phyloP scores from a whole-genome alignment of 2,329 filamentous ascomycete species.

The Trichoderma sp. region DNA sequence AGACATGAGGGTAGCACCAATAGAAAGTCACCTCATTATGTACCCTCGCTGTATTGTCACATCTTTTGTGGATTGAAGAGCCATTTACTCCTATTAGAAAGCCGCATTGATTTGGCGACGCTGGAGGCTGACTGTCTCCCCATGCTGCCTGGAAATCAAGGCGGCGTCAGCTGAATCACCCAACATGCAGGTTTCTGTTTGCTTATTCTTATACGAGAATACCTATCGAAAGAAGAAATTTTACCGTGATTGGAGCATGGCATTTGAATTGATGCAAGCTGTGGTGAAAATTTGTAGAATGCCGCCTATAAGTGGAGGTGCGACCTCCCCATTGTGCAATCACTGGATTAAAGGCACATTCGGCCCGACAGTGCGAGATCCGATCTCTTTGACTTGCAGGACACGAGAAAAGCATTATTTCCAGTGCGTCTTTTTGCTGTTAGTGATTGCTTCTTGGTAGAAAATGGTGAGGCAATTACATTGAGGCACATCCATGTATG shows the following conservation, averaged over 20 bases:
- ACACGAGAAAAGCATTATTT: background rate
- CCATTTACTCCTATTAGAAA: background rate
- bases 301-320: background rate
- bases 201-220: background rate
- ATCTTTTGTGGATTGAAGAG: background rate
- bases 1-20: background rate
- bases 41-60: background rate
- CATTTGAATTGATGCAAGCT: background rate
- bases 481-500: background rate
- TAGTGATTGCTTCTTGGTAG: background rate
- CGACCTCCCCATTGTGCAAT: background rate
- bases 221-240: background rate
- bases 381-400: slow-evolving; percentile 1
- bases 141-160: background rate
- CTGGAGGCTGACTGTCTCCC: background rate
- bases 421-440: background rate
- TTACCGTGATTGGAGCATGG: background rate
- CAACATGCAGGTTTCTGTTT: background rate
- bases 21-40: background rate
- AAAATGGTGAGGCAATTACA: background rate
- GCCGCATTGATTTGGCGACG: background rate
- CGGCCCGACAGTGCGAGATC: slow-evolving; percentile 12
- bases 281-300: background rate
- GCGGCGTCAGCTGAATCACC: background rate
- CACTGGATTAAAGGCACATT: background rate